These are phyloP conservation scores for Cryptococcus hybrid DNA, from an alignment of 1,284 basidiomycete species.

Conservation along the genomic window DNA sequence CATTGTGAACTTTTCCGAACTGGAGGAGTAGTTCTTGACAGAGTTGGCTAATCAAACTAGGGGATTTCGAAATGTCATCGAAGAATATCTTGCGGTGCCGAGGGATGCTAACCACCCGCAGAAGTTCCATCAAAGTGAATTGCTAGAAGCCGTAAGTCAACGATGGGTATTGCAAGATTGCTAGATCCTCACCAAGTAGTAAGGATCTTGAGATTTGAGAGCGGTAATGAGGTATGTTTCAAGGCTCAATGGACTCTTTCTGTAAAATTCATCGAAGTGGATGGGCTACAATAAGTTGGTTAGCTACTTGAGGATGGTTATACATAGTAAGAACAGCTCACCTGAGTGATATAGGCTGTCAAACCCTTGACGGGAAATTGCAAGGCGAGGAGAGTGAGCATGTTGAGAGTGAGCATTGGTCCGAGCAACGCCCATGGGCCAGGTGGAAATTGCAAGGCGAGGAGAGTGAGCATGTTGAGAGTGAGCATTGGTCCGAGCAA, in stretches of 20 bases:
- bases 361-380: slow-evolving; percentile 27
- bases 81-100: slow-evolving; percentile 34
- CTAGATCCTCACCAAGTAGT: slow-evolving; percentile 29
- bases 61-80: slow-evolving; percentile 25
- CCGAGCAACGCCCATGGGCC: slow-evolving; percentile 20
- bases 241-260: slow-evolving; percentile 29
- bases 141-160: slow-evolving; percentile 14
- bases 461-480: slow-evolving; percentile 22
- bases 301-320: not conserved
- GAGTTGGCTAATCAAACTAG: slow-evolving; percentile 26
- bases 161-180: not conserved
- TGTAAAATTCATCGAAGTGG: slow-evolving; percentile 32
- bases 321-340: slow-evolving; percentile 6
- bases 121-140: slow-evolving; percentile 46
- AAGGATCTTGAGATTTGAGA: slow-evolving; percentile 29
- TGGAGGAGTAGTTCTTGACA: slow-evolving; percentile 36
- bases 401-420: slow-evolving; percentile 27
- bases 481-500: slow-evolving; percentile 27
- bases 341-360: slow-evolving; percentile 36
- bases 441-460: slow-evolving; percentile 26
- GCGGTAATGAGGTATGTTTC: slow-evolving; percentile 40
- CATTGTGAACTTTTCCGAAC: slow-evolving; percentile 26
- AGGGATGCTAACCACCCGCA: slow-evolving; percentile 28
- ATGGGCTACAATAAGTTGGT: slow-evolving; percentile 28
- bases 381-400: slow-evolving; percentile 23